Evolutionary conservation across 1,284 basidiomycete species (phyloP).

Genomic region (Anthracocystis panici-leucophaei): DNA sequence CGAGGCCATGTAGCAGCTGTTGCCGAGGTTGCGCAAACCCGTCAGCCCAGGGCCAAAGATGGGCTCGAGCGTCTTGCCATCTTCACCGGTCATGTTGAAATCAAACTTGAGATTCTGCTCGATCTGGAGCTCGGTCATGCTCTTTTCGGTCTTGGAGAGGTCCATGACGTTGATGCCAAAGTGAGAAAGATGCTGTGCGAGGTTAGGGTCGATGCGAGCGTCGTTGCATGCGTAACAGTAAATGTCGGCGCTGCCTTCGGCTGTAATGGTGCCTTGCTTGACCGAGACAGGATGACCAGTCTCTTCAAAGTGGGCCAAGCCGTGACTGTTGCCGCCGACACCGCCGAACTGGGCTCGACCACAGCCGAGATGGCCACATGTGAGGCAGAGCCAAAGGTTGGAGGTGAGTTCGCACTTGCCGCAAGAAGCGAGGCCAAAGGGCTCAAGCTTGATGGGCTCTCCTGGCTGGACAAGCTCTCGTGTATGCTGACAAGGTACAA

Average conservation of each 20-base stretch:
- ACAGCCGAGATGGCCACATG: slow-evolving; percentile 90
- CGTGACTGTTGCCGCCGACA: slow-evolving; percentile 88
- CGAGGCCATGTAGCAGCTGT: slow-evolving; percentile 98
- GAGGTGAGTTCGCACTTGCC: slow-evolving; percentile 62
- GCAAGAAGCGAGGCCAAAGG: slow-evolving; percentile 48
- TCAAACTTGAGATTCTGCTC: slow-evolving; percentile 96
- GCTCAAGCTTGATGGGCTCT: slow-evolving; percentile 53
- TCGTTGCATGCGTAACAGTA: slow-evolving; percentile 96
- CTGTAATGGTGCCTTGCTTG: slow-evolving; percentile 95
- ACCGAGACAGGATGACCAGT: slow-evolving; percentile 86
- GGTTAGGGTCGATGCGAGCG: slow-evolving; percentile 81
- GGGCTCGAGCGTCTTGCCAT: slow-evolving; percentile 87
- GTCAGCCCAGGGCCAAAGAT: slow-evolving; percentile 90
- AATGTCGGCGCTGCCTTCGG: slow-evolving; percentile 91
- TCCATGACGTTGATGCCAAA: slow-evolving; percentile 89
- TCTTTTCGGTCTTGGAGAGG: slow-evolving; percentile 94
- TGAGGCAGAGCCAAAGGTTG: slow-evolving; percentile 95
- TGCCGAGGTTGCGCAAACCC: slow-evolving; percentile 91
- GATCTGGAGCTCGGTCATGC: slow-evolving; percentile 96
- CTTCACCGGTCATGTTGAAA: slow-evolving; percentile 90
- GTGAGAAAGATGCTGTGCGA: slow-evolving; percentile 80
- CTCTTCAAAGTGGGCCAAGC: slow-evolving; percentile 82
- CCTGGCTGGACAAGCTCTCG: slow-evolving; percentile 76
- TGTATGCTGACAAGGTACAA: slow-evolving; percentile 87
- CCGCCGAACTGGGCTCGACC: slow-evolving; percentile 90